Evolutionary conservation across 2,329 filamentous ascomycete genomes (phyloP), one percentile per base, ranked within the genome.

Genomic region (Neophaeococcomyces aloes): DNA sequence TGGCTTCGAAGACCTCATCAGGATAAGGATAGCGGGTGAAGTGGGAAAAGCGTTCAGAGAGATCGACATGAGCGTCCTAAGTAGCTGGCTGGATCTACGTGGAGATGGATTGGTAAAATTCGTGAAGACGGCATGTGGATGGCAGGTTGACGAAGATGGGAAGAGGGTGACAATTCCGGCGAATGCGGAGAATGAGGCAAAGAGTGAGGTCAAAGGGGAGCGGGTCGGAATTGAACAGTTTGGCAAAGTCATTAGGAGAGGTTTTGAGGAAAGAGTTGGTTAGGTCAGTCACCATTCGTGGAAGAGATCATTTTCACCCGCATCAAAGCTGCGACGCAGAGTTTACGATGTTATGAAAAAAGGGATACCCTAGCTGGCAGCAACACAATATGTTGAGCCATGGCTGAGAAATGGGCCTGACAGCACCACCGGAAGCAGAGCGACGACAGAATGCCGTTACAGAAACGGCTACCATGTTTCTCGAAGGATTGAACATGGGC

Each of bases 131-230:
- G 83, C 89, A 8, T 91, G 83, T 59, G 86, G 83, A 53, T 98
- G 89, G 87, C 77, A 76, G 57, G 74, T 95, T 32, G 82, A 86
- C 48, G 23, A 27, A 4, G 14, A 21, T 17, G 71, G 72, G 23
- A 61, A 62, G 30, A 66, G 59, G 49, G 80, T 95, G 51, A 77
- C 78, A 63, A 77, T 98, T 45, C 91, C 91, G 44, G 72, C 81
- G 59, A 98, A 98, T 71, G 85, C 91, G 61, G 91, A 98, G 68
- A 95, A 95, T 64, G 89, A 96, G 76, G 91, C 87, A 34, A 86
- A 93, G 73, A 91, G 91, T 65, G 83, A 87, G 31, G 84, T 95
- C 64, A 93, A 95, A 59, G 78, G 88, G 57, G 91, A 98, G 73
- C 88, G 91, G 53, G 91, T 98, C n/a, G 66, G 61, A 14, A 57